A percentile compares a stretch with the other conserved stretches of the same genome.
These are phyloP conservation scores for Amanita jacksonii DNA, from an alignment of 768 basidiomycete species.

Conservation along the genomic window DNA sequence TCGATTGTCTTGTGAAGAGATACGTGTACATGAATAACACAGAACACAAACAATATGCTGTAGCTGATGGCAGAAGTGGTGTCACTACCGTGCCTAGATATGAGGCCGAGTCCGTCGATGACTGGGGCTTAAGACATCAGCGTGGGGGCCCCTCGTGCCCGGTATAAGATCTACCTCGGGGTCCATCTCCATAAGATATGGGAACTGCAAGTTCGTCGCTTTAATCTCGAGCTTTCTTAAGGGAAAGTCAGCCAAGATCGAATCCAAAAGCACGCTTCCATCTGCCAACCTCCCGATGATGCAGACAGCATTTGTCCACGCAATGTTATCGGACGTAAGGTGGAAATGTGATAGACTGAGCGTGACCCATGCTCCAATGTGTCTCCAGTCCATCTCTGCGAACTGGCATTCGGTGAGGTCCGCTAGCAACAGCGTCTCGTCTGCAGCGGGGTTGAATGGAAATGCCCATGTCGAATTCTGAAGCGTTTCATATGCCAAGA, in stretches of 20 bases:
- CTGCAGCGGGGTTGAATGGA: neutral
- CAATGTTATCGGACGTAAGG: neutral
- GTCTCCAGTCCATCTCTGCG: constrained; percentile 6
- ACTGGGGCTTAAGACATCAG: too few relatives aligned
- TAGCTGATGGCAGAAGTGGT: neutral
- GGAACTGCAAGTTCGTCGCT: neutral
- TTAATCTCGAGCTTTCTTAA: constrained; percentile 1
- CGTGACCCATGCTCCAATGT: neutral
- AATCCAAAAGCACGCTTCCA: constrained; percentile 1
- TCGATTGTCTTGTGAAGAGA: too few relatives aligned
- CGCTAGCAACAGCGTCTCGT: constrained; percentile 1
- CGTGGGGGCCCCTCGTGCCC: neutral
- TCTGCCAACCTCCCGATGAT: constrained; percentile 1
- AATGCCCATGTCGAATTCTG: neutral
- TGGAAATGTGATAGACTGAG: neutral
- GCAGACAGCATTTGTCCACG: constrained; percentile 1
- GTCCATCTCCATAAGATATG: neutral
- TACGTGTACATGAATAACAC: too few relatives aligned
- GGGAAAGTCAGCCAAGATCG: neutral
- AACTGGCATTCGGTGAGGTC: neutral
- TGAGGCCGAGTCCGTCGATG: too few relatives aligned
- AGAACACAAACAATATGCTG: neutral
- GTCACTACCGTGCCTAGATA: too few relatives aligned
- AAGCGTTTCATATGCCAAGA: constrained; percentile 2
- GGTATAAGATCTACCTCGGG: neutral